phyloP scores from a whole-genome alignment of 805 yeast genomes.

The Wilhelminamyces savonicus region DNA sequence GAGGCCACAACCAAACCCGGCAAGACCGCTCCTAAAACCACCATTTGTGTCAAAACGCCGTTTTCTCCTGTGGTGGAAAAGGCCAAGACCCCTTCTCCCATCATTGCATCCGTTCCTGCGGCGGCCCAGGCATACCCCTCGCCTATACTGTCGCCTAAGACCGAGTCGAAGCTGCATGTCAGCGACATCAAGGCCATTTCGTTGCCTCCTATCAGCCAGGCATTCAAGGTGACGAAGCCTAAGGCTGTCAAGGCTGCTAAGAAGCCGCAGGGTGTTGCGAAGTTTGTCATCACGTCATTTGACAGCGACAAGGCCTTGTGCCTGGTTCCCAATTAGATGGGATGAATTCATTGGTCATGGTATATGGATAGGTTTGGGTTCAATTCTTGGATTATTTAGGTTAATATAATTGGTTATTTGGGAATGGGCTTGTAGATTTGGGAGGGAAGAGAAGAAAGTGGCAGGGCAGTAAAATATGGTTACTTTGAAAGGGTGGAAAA shows the following conservation, averaged over 20 bases:
- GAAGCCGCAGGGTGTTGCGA: conserved; percentile 4
- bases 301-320: conserved; percentile 21
- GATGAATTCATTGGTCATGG: no score
- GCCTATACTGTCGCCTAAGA: conserved; percentile 22
- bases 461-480: no score
- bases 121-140: conserved; percentile 25
- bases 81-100: no score
- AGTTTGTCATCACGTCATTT: conserved; percentile 31
- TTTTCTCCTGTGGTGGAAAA: no score
- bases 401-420: no score
- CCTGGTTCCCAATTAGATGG: conserved; percentile 4
- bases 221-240: no score
- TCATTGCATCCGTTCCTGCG: conserved; percentile 1
- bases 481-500: no score
- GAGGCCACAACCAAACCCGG: conserved; percentile 7
- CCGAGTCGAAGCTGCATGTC: conserved; percentile 8
- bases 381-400: no score
- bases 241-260: conserved; percentile 1
- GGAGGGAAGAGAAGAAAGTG: no score
- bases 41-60: no score
- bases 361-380: no score
- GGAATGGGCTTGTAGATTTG: no score
- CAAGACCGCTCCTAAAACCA: not conserved
- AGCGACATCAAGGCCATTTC: conserved; percentile 11
- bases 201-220: conserved; percentile 12